Base-by-base conservation (phyloP, 495 filamentous ascomycete species). In the Aspergillus sparsus region DNA sequence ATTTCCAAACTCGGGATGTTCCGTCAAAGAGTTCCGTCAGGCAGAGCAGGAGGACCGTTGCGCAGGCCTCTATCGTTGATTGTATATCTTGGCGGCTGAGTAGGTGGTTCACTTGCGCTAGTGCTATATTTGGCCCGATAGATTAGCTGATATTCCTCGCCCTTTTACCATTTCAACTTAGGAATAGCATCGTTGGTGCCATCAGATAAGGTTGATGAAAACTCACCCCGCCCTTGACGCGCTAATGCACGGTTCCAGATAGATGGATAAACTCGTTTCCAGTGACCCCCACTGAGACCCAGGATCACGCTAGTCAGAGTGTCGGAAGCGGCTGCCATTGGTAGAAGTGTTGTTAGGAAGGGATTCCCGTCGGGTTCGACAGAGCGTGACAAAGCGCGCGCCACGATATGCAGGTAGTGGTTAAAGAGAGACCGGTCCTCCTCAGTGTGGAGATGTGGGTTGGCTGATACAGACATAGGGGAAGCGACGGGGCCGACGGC, bases 371-470 rank as follows among this genome's bases (percentile, higher is more conserved):
- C 60, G 47, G 58, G 36, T 55, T 69, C 63, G 36, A 62, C 55
- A 2, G 70, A 67, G 5, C 70, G 65, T 13, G 61, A 70, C 1
- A 72, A 51, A 6, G 68, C 61, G n/a, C 66, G 62, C 0, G 70
- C 58, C 4, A 70, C 68, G 31, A 68, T 62, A 21, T 68, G 68
- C 12, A 72, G 52, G 54, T 68, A 72, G 56, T 72, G 70, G 21
- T 72, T 72, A 34, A 67, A 71, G 0, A 70, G 63, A 0, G 63
- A 68, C 10, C 67, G 63, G 36, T 71, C 69, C 33, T 71, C 65
- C 9, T 69, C 63, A 11, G 55, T 65, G 16, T 58, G 57, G 10
- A 71, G 51, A 53, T 66, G 57, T 6, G 69, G 63, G 32, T 69
- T 71, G 13, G 62, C 42, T 9, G 65, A 65, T 16, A 64, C 13